Evolutionary conservation across 805 yeast genomes (phyloP).

Genomic region (Yamadazyma kitorensis): DNA sequence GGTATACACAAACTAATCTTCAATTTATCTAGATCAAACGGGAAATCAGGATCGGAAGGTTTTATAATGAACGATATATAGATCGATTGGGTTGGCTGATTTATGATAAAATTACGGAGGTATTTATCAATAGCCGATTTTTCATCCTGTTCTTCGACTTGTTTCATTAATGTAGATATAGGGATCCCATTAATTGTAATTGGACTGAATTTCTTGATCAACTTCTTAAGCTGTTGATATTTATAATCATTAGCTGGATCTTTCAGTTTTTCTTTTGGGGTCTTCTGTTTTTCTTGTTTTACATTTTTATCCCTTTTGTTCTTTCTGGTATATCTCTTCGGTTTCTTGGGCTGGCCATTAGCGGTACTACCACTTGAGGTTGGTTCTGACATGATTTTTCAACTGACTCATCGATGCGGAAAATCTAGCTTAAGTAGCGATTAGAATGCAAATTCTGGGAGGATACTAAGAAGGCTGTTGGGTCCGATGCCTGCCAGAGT

Average conservation of each 20-base stretch:
- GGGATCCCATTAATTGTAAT: constrained; percentile 37
- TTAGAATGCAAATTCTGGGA: too few species aligned
- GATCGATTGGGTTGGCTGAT: constrained; percentile 16
- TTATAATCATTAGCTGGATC: constrained; percentile 20
- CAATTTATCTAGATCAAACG: constrained; percentile 57
- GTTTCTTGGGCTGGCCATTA: too few species aligned
- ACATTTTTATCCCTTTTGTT: too few species aligned
- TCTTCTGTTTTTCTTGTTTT: too few species aligned
- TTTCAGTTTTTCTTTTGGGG: constrained; percentile 5
- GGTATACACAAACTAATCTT: constrained; percentile 57
- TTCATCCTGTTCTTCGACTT: constrained; percentile 6
- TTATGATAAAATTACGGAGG: constrained; percentile 16
- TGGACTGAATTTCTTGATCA: constrained; percentile 28
- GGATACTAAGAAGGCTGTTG: too few species aligned
- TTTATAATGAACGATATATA: constrained; percentile 44
- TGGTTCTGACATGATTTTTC: too few species aligned
- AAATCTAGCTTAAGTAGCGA: too few species aligned
- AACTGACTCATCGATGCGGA: too few species aligned
- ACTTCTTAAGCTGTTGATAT: constrained; percentile 30
- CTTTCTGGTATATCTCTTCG: too few species aligned
- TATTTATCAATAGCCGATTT: constrained; percentile 15
- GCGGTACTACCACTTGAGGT: too few species aligned
- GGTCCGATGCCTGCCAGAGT: too few species aligned
- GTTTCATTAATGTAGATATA: constrained; percentile 8
- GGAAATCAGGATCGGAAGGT: constrained; percentile 74